phyloP scores from a whole-genome alignment of 148 eudicot genomes.

The Euryodendron excelsum region DNA sequence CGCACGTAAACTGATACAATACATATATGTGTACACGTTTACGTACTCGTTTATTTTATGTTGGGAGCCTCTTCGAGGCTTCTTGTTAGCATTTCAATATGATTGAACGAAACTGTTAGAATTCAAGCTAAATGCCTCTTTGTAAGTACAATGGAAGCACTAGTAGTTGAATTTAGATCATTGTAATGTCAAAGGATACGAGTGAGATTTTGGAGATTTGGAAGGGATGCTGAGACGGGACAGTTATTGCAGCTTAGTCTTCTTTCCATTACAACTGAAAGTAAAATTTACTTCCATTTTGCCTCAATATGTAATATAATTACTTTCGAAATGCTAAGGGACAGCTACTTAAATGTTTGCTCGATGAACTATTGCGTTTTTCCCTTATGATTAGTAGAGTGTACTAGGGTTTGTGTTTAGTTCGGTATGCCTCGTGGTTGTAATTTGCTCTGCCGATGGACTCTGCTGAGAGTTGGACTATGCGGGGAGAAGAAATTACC shows the following conservation, averaged over 20 bases:
- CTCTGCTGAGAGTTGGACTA: not conserved
- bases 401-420: too few relatives aligned
- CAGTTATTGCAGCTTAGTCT: not conserved
- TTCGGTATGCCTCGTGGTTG: too few relatives aligned
- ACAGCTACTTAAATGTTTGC: not conserved
- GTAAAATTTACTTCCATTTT: not conserved
- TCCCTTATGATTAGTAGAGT: too few relatives aligned
- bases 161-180: not conserved
- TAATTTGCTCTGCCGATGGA: not conserved
- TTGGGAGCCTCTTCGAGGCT: not conserved
- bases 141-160: not conserved
- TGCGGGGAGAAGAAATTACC: not conserved
- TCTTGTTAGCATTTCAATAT: not conserved
- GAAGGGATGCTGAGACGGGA: not conserved
- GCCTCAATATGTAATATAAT: not conserved
- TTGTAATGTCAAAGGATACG: not conserved
- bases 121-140: not conserved
- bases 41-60: not conserved
- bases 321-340: not conserved
- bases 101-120: constrained; percentile 2
- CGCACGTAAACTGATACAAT: not conserved
- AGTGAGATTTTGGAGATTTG: constrained; percentile 12
- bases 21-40: not conserved
- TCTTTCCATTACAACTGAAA: not conserved
- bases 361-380: not conserved